Evolutionary conservation across 78 protist genomes (phyloP).

Genomic region (Pigoraptor vietnamica): DNA sequence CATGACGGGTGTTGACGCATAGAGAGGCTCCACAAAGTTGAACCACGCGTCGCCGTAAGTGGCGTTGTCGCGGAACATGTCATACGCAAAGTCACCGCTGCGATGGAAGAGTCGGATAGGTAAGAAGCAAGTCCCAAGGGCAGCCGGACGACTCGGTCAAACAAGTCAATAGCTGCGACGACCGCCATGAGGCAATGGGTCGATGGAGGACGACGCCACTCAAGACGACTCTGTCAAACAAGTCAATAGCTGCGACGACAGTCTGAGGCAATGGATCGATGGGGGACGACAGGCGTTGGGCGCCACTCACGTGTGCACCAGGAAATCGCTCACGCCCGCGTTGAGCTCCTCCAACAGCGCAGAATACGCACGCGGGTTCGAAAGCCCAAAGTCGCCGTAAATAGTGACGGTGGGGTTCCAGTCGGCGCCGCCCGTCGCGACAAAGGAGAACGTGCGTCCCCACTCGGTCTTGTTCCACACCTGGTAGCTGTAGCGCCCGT

Average conservation of each 20-base stretch:
- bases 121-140: too few relatives aligned
- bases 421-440: background rate
- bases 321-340: background rate
- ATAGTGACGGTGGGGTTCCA: background rate
- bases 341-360: background rate
- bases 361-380: background rate
- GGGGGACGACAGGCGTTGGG: too few relatives aligned
- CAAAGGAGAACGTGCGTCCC: background rate
- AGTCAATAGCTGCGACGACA: too few relatives aligned
- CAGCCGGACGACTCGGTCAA: too few relatives aligned
- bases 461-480: background rate
- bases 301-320: too few relatives aligned
- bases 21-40: background rate
- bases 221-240: too few relatives aligned
- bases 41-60: background rate
- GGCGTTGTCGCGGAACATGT: background rate
- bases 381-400: background rate
- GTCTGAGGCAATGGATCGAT: too few relatives aligned
- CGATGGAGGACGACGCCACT: too few relatives aligned
- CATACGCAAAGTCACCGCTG: constrained; percentile 2
- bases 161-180: too few relatives aligned
- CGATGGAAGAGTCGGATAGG: too few relatives aligned
- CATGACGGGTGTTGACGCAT: background rate
- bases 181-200: too few relatives aligned
- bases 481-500: background rate